phyloP scores from a whole-genome alignment of 2,329 filamentous ascomycete species.

The Tolypocladium guangdongense region DNA sequence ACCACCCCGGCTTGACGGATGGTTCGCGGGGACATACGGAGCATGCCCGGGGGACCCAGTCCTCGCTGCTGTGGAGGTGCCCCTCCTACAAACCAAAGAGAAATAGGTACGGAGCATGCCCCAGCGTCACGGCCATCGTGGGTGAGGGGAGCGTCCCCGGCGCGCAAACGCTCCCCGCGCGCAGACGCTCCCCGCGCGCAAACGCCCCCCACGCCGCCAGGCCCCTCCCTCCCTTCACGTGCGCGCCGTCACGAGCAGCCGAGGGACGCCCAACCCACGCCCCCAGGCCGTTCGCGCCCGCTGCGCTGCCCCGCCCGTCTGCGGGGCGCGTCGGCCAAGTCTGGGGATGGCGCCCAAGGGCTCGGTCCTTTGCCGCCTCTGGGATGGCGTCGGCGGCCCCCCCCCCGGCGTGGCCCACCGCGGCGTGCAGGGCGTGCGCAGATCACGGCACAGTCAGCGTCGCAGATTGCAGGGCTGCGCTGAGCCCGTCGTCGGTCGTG shows the following conservation, averaged over 20 bases:
- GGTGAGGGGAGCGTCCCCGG: no score
- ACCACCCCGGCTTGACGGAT: no score
- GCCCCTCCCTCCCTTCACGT: neutral
- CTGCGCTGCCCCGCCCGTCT: neutral
- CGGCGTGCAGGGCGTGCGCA: slow-evolving; percentile 1
- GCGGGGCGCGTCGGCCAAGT: slow-evolving; percentile 6
- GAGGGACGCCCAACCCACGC: slow-evolving; percentile 5
- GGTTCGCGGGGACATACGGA: no score
- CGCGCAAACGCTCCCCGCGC: no score
- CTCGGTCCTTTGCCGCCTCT: slow-evolving; percentile 4
- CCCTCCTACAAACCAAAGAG: no score
- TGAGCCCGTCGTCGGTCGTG: neutral
- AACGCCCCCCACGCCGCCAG: no score
- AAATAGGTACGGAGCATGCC: no score
- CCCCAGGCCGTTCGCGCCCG: neutral
- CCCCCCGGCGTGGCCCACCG: slow-evolving; percentile 1
- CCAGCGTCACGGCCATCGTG: no score
- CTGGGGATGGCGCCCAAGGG: slow-evolving; percentile 6
- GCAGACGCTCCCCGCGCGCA: no score
- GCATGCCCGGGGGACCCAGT: no score
- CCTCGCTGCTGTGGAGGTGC: no score
- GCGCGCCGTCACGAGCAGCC: slow-evolving; percentile 6
- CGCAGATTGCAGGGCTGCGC: neutral
- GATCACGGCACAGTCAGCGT: neutral
- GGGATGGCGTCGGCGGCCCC: slow-evolving; percentile 1